Percentiles rank a stretch among this genome's conserved stretches.
These are phyloP conservation scores for Fremontodendron californicum DNA, from an alignment of 345 rosid genomes.

Conservation along the genomic window DNA sequence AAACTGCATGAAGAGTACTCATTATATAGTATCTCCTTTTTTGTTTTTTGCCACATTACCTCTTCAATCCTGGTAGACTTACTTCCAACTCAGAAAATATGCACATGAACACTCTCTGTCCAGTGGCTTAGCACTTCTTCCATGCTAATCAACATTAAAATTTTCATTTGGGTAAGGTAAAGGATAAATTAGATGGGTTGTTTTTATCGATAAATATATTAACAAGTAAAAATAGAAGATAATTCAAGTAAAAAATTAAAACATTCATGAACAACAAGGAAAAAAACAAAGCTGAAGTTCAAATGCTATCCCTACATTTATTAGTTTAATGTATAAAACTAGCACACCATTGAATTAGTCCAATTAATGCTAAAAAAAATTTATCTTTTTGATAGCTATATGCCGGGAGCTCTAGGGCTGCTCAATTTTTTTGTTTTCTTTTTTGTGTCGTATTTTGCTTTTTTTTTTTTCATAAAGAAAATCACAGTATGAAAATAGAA, in stretches of 20 bases:
- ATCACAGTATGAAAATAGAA: too few species aligned
- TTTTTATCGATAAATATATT: constrained; percentile 23
- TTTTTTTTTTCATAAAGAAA: constrained; percentile 11
- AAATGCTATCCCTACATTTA: neutral
- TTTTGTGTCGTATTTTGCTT: constrained; percentile 9
- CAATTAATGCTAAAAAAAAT: neutral
- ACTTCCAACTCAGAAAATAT: constrained; percentile 18
- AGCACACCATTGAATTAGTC: neutral
- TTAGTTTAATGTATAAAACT: neutral
- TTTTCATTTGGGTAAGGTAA: constrained; percentile 12
- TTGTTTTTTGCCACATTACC: constrained; percentile 3
- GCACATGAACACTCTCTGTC: constrained; percentile 29
- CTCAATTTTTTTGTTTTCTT: neutral
- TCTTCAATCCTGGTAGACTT: constrained; percentile 25
- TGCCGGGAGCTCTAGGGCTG: neutral
- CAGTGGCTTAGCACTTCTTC: constrained; percentile 10
- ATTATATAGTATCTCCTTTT: too few species aligned
- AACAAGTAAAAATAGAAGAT: constrained; percentile 16
- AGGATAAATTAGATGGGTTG: constrained; percentile 21
- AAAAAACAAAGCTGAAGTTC: constrained; percentile 5
- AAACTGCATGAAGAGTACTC: constrained; percentile 4
- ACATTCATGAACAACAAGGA: neutral
- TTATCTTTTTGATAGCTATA: constrained; percentile 8
- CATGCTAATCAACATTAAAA: neutral
- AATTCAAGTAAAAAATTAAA: neutral